phyloP scores from a whole-genome alignment of 768 basidiomycete species.

The Rhizopogon sp. region DNA sequence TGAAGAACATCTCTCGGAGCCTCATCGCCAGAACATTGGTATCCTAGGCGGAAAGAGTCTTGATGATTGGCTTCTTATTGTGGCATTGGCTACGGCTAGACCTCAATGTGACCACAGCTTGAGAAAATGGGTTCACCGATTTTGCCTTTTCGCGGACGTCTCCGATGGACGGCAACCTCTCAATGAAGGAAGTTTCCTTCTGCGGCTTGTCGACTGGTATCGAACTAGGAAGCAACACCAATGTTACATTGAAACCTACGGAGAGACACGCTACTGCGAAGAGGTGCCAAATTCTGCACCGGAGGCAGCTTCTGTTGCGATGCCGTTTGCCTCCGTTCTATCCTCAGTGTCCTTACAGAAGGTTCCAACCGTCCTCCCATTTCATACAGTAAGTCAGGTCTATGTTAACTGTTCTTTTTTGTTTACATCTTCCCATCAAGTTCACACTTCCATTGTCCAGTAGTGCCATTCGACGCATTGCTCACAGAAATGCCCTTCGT shows the following conservation, averaged over 20 bases:
- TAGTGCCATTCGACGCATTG: slow-evolving; percentile 38
- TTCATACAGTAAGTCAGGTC: slow-evolving; percentile 36
- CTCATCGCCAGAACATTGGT: slow-evolving; percentile 26
- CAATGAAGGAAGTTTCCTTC: slow-evolving; percentile 40
- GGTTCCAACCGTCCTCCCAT: slow-evolving; percentile 41
- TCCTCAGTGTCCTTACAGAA: slow-evolving; percentile 23
- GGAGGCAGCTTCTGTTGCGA: slow-evolving; percentile 5
- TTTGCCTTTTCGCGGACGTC: slow-evolving; percentile 23
- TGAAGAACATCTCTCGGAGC: slow-evolving; percentile 31
- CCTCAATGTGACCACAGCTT: slow-evolving; percentile 21
- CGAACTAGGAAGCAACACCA: slow-evolving; percentile 36
- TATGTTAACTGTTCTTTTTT: background rate
- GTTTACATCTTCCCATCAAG: slow-evolving; percentile 16
- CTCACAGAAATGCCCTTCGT: slow-evolving; percentile 42
- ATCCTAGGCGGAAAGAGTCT: slow-evolving; percentile 21
- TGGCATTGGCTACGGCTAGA: slow-evolving; percentile 24
- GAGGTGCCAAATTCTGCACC: slow-evolving; percentile 3
- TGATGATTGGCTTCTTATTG: slow-evolving; percentile 33
- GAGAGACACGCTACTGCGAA: slow-evolving; percentile 19
- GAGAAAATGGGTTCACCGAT: slow-evolving; percentile 25
- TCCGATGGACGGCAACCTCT: slow-evolving; percentile 14
- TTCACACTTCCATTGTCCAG: slow-evolving; percentile 41
- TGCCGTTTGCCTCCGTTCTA: slow-evolving; percentile 16
- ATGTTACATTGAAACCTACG: slow-evolving; percentile 37
- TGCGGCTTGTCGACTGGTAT: slow-evolving; percentile 40